Conservation (phyloP, 2,329 filamentous ascomycete species). For the Grosmannia clavigera region DNA sequence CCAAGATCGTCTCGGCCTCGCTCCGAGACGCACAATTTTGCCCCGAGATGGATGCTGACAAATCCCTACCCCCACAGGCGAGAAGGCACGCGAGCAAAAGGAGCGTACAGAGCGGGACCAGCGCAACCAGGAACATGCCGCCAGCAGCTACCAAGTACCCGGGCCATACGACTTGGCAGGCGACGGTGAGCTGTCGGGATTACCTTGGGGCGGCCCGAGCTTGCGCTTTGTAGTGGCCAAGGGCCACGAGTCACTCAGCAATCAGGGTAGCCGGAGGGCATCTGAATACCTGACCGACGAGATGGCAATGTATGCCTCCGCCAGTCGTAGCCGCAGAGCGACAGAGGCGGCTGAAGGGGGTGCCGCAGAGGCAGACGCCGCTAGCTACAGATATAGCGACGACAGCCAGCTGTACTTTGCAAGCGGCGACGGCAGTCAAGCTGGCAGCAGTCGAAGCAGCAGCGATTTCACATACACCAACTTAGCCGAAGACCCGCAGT, state of each 20-base stretch:
- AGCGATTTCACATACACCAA: slow-evolving; percentile 5
- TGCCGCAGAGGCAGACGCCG: background rate
- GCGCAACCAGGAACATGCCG: slow-evolving; percentile 51
- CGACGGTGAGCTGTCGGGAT: slow-evolving; percentile 43
- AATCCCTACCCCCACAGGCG: slow-evolving; percentile 33
- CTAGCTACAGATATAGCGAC: slow-evolving; percentile 1
- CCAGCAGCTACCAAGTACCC: slow-evolving; percentile 50
- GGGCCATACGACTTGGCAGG: slow-evolving; percentile 40
- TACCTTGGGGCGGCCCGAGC: slow-evolving; percentile 61
- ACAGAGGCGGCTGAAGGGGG: background rate
- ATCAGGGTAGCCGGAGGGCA: slow-evolving; percentile 25
- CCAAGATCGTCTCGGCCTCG: background rate
- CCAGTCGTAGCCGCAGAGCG: background rate
- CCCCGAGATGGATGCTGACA: background rate
- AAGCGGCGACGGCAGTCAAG: slow-evolving; percentile 1
- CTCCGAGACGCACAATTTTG: background rate
- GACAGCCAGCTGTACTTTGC: background rate
- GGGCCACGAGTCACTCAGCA: slow-evolving; percentile 36
- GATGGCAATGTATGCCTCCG: background rate
- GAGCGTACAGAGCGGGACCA: slow-evolving; percentile 52
- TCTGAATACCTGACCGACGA: slow-evolving; percentile 25
- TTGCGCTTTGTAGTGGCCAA: slow-evolving; percentile 40
- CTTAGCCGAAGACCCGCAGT: background rate
- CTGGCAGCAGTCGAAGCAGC: slow-evolving; percentile 8
- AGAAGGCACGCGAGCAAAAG: slow-evolving; percentile 55